Conservation (phyloP, 225 moss, liverwort and hornwort species). For the Bryoerythrophyllum caledonicum region DNA sequence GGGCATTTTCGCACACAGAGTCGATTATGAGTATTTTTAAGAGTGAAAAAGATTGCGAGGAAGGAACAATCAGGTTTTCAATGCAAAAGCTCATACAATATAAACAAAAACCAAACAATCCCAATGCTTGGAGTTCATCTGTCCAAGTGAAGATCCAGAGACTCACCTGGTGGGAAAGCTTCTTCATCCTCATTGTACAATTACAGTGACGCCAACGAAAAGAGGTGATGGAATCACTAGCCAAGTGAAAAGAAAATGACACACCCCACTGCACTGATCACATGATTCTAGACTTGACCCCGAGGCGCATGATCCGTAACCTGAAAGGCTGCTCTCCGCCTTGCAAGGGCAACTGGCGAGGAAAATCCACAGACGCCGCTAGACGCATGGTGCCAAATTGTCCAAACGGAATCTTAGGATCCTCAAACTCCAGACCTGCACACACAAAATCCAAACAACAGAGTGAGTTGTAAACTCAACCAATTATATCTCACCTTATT, state of each 20-base stretch:
- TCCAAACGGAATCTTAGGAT: conserved; percentile 72
- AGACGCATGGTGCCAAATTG: conserved; percentile 81
- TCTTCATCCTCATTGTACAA: background rate
- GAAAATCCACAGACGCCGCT: conserved; percentile 84
- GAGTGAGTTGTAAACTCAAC: too few species aligned
- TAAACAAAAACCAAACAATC: background rate
- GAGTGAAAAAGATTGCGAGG: background rate
- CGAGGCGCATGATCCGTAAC: conserved; percentile 73
- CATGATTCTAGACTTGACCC: conserved; percentile 72
- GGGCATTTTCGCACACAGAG: background rate
- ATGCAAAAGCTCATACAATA: background rate
- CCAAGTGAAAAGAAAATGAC: background rate
- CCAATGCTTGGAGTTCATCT: background rate
- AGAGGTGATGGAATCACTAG: conserved; percentile 1
- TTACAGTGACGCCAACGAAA: background rate
- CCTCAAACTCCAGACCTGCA: conserved; percentile 91
- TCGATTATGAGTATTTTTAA: background rate
- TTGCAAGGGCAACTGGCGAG: conserved; percentile 78
- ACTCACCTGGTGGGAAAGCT: background rate
- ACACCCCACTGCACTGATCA: conserved; percentile 21
- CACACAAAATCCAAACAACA: background rate
- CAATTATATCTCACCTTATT: too few species aligned
- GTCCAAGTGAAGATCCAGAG: background rate
- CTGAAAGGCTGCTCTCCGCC: conserved; percentile 86
- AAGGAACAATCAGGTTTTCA: background rate